A percentile compares a stretch with the other conserved stretches of the same genome.
Conservation (phyloP, 305 asterid genomes). For the Solanum hybrid region DNA sequence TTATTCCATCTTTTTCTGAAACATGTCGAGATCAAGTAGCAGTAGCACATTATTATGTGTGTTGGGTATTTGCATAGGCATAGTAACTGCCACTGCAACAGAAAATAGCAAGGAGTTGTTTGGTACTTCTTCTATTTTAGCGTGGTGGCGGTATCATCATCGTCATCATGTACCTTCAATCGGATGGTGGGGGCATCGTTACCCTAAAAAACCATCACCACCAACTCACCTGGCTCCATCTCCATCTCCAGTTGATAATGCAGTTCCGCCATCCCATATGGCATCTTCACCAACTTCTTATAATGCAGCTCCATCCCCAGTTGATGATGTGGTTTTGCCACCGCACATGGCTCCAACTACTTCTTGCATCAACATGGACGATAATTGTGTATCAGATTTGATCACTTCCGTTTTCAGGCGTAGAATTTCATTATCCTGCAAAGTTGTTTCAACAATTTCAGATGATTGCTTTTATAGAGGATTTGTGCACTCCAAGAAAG, state of each 20-base stretch:
- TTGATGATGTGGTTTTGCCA: not conserved
- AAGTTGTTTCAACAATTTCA: constrained; percentile 11
- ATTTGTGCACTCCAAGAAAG: constrained; percentile 3
- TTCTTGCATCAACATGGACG: constrained; percentile 4
- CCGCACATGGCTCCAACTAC: not conserved
- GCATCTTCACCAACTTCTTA: not conserved
- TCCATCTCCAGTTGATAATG: not conserved
- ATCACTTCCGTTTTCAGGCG: not conserved
- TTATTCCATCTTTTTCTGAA: not conserved
- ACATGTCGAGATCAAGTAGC: not conserved
- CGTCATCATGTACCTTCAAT: not conserved
- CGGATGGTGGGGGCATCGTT: not conserved
- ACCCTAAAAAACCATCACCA: not conserved
- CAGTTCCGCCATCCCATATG: not conserved
- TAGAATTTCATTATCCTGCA: constrained; percentile 1
- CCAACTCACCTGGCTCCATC: not conserved
- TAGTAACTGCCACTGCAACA: not conserved
- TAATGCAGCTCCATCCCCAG: not conserved
- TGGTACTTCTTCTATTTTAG: not conserved
- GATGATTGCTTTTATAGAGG: constrained; percentile 17
- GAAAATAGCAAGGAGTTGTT: not conserved
- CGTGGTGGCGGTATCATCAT: not conserved
- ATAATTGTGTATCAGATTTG: constrained; percentile 3
- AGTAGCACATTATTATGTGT: not conserved
- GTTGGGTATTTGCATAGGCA: not conserved